Evolutionary conservation across 495 filamentous ascomycete genomes (phyloP), one percentile per base, ranked within the genome.

Genomic region (Penicillium canescens): DNA sequence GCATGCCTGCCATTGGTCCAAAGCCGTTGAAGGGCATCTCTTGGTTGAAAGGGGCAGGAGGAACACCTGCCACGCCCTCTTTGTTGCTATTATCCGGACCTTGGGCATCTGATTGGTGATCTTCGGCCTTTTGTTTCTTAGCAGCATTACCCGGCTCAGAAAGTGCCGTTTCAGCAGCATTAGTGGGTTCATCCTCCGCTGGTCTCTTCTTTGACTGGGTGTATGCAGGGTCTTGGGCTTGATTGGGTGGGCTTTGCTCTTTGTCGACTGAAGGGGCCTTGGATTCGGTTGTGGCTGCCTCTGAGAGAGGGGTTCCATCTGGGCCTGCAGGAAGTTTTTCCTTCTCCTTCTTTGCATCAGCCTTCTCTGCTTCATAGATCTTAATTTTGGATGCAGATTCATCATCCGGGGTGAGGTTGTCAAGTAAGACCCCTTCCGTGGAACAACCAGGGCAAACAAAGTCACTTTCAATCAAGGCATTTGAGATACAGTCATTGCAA

Each of bases 401-500:
- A 44, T 88, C 86, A 72, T 98, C 92, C 52, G 82, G 69, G 63
- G 82, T 82, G 48, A 98, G 83, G 72, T 96, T 86, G 83, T 97
- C 95, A 73, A 98, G 87, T 51, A 96, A 78, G 42, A 97, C 89
- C 54, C 90, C 91, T 59, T 96, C 91, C 39, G 84, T 89, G 67
- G 87, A 82, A 78, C 94, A 98, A 46, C 84, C 86, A 50, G 95
- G 95, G 70, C 94, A 98, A 64, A 89, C 79, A 77, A 98, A 91
- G 80, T 98, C 94, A 82, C 87, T 93, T 78, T 98, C 91, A 75
- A 96, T 91, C 76, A 98, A 86, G 63, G 90, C 87, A 83, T 92
- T 95, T 62, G 92, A 92, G 71, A 98, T 96, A 87, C 94, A 98
- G 61, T 98, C 91, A 82, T 91, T 89, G 84, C 94, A 98, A 82